These are phyloP conservation scores for Colletotrichum sp. DNA, from an alignment of 2,329 filamentous ascomycete species.

Conservation along the genomic window DNA sequence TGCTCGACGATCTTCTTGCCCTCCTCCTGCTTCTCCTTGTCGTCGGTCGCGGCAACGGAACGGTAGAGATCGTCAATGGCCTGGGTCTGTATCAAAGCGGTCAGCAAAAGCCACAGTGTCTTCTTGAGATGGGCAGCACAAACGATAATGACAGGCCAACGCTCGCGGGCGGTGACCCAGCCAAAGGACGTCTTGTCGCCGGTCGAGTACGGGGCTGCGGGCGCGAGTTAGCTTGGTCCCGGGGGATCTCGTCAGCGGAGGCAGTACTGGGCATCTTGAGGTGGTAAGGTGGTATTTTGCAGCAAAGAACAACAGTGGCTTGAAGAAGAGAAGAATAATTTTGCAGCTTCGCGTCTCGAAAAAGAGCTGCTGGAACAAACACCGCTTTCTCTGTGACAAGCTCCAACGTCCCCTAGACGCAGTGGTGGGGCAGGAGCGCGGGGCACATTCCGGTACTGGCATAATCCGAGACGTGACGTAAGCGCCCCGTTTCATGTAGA, in stretches of 20 bases:
- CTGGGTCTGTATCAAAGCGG: conserved; percentile 68
- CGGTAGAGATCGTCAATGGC: conserved; percentile 95
- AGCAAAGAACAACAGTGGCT: background rate
- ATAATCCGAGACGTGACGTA: conserved; percentile 3
- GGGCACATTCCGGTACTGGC: conserved; percentile 6
- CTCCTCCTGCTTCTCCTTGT: conserved; percentile 72
- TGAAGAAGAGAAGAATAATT: background rate
- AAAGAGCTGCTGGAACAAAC: background rate
- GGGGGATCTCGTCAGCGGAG: background rate
- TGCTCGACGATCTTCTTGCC: conserved; percentile 86
- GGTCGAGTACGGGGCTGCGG: conserved; percentile 77
- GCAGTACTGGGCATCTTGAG: conserved; percentile 14
- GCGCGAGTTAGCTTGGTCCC: background rate
- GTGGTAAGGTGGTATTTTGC: background rate
- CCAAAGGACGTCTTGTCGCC: conserved; percentile 87
- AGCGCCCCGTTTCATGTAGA: background rate
- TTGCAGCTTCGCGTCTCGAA: background rate
- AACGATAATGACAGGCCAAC: conserved; percentile 95
- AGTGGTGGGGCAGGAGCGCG: conserved; percentile 12
- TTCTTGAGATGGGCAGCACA: conserved; percentile 28
- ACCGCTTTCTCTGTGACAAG: conserved; percentile 8
- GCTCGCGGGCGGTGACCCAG: conserved; percentile 79
- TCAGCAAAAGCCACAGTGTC: conserved; percentile 21
- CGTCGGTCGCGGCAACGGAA: conserved; percentile 62
- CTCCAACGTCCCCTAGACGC: background rate